Evolutionary conservation across 176 grass and related monocot genomes (phyloP), one percentile per base, ranked within the genome.

Genomic region (Oryza punctata): DNA sequence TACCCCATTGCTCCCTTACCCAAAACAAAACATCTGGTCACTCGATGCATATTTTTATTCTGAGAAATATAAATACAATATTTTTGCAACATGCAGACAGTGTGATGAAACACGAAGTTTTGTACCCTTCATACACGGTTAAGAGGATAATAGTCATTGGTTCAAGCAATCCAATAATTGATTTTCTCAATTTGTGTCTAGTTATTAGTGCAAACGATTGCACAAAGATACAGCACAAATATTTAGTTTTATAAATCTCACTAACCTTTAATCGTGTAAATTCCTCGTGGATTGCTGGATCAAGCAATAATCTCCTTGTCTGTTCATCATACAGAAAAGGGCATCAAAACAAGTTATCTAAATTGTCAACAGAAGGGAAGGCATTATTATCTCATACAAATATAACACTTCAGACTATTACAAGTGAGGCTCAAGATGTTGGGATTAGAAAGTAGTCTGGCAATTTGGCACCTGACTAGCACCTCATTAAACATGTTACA

Each of bases 271-370:
- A 85, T 11, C 89, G 93, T 24, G 91, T 96, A 84, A 99, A 99
- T 69, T 99, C 93, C 87, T 96, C 97, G 71, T 99, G 97, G 77
- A 99, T 99, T 70, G 97, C 97, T 69, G 97, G 97, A 83, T 99
- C 97, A 89, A 99, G 97, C 50, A 99, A 88, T 86, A 99, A 83
- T 81, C 86, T 90, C 84, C 97, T 99, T 50, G 97, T 99, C 93
- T 98, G 78, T 85, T 75, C 60, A 87, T 52, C 61, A 71, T 69
- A 84, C 14, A 78, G 10, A 75, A 73, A 10, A 57, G 29, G 70
- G 67, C 10, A 88, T 18, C 19, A 72, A 76, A 77, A 49, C 10
- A 82, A 82, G 46, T 19, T 57, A 76, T 45, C n/a, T 5, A 77
- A 33, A 72, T 2, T 37, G 19, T 76, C 30, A 78, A 82, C 59